A percentile compares a stretch with the other conserved stretches of the same genome.
These are phyloP conservation scores for Entomortierella beljakovae DNA, from an alignment of 192 early-diverging fungal species.

Conservation along the genomic window DNA sequence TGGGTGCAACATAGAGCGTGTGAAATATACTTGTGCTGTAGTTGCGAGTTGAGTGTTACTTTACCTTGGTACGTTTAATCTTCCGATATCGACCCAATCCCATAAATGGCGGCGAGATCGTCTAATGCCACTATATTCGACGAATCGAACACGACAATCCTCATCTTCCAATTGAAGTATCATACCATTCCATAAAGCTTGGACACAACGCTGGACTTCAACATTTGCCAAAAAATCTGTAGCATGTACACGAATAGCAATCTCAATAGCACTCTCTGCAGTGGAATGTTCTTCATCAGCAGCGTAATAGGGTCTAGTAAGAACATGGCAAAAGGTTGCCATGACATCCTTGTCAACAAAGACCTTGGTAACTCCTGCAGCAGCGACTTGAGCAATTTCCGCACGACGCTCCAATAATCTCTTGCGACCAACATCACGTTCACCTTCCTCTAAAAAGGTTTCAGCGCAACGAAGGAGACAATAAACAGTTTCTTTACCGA, in stretches of 20 bases:
- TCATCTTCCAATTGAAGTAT: conserved; percentile 49
- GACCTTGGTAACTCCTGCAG: conserved; percentile 35
- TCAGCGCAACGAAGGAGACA: conserved; percentile 46
- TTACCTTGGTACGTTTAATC: conserved; percentile 55
- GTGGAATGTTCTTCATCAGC: conserved; percentile 33
- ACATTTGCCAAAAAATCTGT: conserved; percentile 50
- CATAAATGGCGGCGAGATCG: conserved; percentile 35
- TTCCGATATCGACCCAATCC: conserved; percentile 48
- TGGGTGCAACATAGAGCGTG: neutral
- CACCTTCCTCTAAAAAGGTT: conserved; percentile 34
- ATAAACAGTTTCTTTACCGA: conserved; percentile 49
- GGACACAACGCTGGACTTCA: conserved; percentile 52
- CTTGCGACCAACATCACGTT: conserved; percentile 45
- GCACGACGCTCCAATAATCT: conserved; percentile 33
- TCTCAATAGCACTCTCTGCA: conserved; percentile 46
- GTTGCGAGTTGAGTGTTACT: neutral
- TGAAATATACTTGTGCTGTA: neutral
- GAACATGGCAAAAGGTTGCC: conserved; percentile 48
- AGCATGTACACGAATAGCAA: conserved; percentile 48
- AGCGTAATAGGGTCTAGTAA: conserved; percentile 45
- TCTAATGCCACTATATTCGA: conserved; percentile 38
- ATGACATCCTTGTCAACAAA: conserved; percentile 51
- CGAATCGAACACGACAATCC: conserved; percentile 35
- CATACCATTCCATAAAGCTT: conserved; percentile 54
- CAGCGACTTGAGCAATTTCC: conserved; percentile 31